Percentiles rank a stretch among this genome's conserved stretches.
phyloP scores from a whole-genome alignment of 169 alveolate species.

The Plasmodium falciparum region DNA sequence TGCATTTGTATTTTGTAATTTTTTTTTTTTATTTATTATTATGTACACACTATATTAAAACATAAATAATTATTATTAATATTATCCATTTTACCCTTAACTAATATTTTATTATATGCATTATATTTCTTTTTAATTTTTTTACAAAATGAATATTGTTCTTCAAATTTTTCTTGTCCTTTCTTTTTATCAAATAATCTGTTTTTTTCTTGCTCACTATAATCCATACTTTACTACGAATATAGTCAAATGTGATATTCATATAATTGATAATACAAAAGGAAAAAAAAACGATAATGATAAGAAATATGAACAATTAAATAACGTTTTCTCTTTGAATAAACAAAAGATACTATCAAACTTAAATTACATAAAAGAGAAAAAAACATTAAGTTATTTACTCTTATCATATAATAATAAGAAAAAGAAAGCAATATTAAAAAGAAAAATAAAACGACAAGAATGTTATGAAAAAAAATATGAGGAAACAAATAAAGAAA shows the following conservation, averaged over 20 bases:
- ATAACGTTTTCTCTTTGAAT: neutral
- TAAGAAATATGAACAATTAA: neutral
- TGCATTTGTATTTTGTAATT: too few species aligned
- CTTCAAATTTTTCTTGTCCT: slow-evolving; percentile 10
- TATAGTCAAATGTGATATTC: slow-evolving; percentile 25
- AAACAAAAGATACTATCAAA: neutral
- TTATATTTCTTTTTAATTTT: slow-evolving; percentile 3
- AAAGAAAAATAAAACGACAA: neutral
- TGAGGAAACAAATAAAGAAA: neutral
- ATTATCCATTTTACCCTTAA: neutral
- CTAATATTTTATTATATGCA: neutral
- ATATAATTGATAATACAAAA: neutral
- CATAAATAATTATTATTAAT: too few species aligned
- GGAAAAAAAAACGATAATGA: neutral
- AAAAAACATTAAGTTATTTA: neutral
- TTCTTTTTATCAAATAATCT: slow-evolving; percentile 10
- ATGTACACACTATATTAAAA: too few species aligned
- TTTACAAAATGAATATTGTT: slow-evolving; percentile 2
- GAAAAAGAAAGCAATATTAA: neutral
- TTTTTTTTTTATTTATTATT: too few species aligned
- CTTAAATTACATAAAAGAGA: neutral
- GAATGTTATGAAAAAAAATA: neutral
- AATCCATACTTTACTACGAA: neutral
- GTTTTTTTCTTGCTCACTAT: slow-evolving; percentile 5
- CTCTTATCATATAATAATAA: slow-evolving; percentile 3